Base-by-base conservation (phyloP, 768 basidiomycete species). In the Macrolepiota dolichaula region DNA sequence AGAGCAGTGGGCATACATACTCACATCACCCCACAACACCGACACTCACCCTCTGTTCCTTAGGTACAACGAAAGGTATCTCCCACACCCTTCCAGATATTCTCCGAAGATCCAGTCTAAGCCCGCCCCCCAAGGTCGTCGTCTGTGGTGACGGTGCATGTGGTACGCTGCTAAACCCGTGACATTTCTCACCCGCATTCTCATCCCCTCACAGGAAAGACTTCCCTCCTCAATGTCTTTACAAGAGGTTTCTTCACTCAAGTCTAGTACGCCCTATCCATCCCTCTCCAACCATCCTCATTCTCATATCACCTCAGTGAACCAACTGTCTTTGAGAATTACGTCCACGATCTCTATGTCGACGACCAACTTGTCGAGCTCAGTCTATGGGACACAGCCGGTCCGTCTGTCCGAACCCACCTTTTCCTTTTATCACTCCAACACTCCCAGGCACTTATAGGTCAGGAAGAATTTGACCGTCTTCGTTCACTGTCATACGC, bases 131-230 rank as follows among this genome's bases (percentile, higher is more conserved):
- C 47, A 61, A 80, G 79, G 79, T 92, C 40, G 91, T 95, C 27
- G 96, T 98, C n/a, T 89, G 95, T 63, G 96, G 96, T 38, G 96
- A 98, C 74, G 96, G 96, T 66, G 96, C 96, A 57, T 95, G 92
- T 69, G 96, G 96, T 91, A 69, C 61, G 83, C 73, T 57, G 17
- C 38, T 15, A 27, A 22, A 27, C 51, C 58, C 24, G 56, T 64
- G 52, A 55, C 59, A 51, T 62, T 57, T 38, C 56, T 51, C 51
- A 62, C 64, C 56, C 59, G 60, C 66, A 69, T 70, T 47, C 49
- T 61, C 17, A 51, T 52, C 62, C 44, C 51, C 65, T 62, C 65
- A 32, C 66, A 89, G 88, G 88, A 67, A 91, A 93, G 79, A 93
- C 91, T 0, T 92, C 91, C 27, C 78, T 94, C 42, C 77, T 94